Base-by-base conservation (phyloP, 176 grass and related monocot genomes). In the Pontederia crassipes region DNA sequence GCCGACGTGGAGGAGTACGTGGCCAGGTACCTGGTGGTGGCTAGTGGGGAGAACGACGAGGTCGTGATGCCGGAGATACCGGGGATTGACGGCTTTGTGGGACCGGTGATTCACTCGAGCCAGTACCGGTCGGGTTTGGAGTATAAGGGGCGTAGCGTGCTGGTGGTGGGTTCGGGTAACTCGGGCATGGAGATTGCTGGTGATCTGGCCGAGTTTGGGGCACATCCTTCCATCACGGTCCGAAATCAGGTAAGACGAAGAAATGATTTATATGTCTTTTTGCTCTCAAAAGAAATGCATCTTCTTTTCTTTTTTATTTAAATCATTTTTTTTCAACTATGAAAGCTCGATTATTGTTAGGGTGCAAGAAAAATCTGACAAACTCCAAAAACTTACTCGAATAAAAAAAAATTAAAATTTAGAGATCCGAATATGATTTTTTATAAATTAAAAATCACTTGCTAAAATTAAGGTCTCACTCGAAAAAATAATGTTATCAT, bases 1-100 rank as follows among this genome's bases (percentile, higher is more conserved):
- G 20, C 20, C 20, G 20, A 24, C 20, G 0, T 16, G 0, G 86
- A 90, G 65, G n/a, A 12, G 29, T 96, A 88, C 69, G 9, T 15
- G 51, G 46, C 45, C 8, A 28, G n/a, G 68, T 59, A 8, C 40
- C 17, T 71, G 55, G 68, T 71, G 55, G 55, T 50, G 12, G 68
- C 68, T 2, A 40, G 27, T 10, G 65, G 65, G 49, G 65, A 54
- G 65, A 67, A 67, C 48, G 20, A 28, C 8, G 12, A 49, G n/a
- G 55, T 8, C 6, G 16, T 71, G 16, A 12, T 49, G 35, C 68
- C 68, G 16, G 54, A 28, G 11, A 28, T 71, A 16, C 55, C 46
- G 0, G 68, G 68, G 20, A 17, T 71, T 8, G 45, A 26, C 8
- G 18, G 45, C 6, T 59, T 71, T 20, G 27, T 4, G 0, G 68